Evolutionary conservation across 208 protist genomes (phyloP), one percentile per base, ranked within the genome.

Genomic region (Acanthamoeba healyi): DNA sequence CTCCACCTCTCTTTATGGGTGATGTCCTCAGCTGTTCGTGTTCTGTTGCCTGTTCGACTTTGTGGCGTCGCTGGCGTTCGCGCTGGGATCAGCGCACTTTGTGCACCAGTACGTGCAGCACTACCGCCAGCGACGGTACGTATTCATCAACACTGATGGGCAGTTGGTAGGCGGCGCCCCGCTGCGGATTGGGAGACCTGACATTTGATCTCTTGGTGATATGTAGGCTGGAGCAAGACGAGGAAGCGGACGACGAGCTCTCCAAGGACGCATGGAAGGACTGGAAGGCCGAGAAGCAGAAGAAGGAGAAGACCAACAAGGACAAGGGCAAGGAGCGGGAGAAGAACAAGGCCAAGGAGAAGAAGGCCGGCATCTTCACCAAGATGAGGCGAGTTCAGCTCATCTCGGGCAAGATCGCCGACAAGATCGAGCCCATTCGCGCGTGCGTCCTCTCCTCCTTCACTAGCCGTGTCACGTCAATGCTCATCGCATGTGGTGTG

Each of bases 351-450:
- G 38, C n/a, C 46, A 70, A 63, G 61, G 84, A 91, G 24, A 63
- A 63, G 54, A 91, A 91, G 84, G 22, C 40, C 34, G 32, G 56
- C 61, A 63, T 91, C 61, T 72, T 91, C 61, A 65, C 51, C 34
- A 91, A 91, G 40, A 91, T 91, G 84, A 34, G 40, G 36, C 34
- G 61, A 17, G 84, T 72, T 2, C 84, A 91, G 9, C 19, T 72
- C 24, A 91, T 91, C 40, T 6, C 84, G 15, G 84, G 84, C 56
- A 91, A 91, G 84, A 72, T 91, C 36, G 84, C 84, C 36, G 61
- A 91, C 51, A 65, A 58, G 26, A 91, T 91, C 51, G 84, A 91
- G n/a, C 84, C 84, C 22, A 91, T 91, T 29, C 51, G 56, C 0
- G 84, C 84, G 84, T 91, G 72, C 26, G 44, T 14, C 38, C 46